A percentile compares a stretch with the other conserved stretches of the same genome.
phyloP scores from a whole-genome alignment of 495 filamentous ascomycete species.

The Penicillium samsonianum region DNA sequence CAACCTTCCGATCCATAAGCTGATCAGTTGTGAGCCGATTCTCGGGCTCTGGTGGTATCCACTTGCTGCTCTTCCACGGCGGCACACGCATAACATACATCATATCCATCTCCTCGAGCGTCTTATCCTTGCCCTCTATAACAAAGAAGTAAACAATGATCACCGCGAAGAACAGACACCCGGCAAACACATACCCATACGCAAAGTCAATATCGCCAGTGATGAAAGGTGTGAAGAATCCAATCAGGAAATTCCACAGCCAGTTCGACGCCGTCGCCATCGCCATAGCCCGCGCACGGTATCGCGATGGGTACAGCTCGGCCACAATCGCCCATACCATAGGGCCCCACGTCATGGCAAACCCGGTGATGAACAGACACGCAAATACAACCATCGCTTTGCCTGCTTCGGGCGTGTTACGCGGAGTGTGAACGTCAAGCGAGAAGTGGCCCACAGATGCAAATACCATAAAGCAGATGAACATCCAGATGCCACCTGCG shows the following conservation, averaged over 20 bases:
- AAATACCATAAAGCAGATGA: slow-evolving; percentile 69
- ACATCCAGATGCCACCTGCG: slow-evolving; percentile 67
- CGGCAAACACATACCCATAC: slow-evolving; percentile 80
- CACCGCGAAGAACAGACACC: slow-evolving; percentile 61
- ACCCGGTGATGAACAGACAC: slow-evolving; percentile 59
- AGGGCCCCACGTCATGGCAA: slow-evolving; percentile 75
- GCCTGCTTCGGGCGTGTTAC: slow-evolving; percentile 58
- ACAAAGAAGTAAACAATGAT: slow-evolving; percentile 75
- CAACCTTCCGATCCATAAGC: slow-evolving; percentile 32
- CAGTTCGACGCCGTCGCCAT: slow-evolving; percentile 79
- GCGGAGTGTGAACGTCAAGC: slow-evolving; percentile 53
- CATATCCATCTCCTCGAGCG: slow-evolving; percentile 76
- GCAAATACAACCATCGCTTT: slow-evolving; percentile 73
- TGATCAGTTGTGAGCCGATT: slow-evolving; percentile 35
- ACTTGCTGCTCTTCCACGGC: slow-evolving; percentile 58
- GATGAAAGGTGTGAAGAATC: slow-evolving; percentile 79
- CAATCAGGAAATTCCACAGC: slow-evolving; percentile 83
- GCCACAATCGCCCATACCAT: slow-evolving; percentile 81
- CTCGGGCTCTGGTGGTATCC: slow-evolving; percentile 33
- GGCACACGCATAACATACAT: slow-evolving; percentile 72
- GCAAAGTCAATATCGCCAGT: slow-evolving; percentile 65
- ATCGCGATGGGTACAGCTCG: slow-evolving; percentile 76
- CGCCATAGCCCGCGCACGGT: slow-evolving; percentile 74
- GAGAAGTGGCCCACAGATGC: slow-evolving; percentile 65
- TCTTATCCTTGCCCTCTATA: slow-evolving; percentile 63